Conservation (phyloP, 192 early-diverging fungal species). For the Chytriomyces confervae region DNA sequence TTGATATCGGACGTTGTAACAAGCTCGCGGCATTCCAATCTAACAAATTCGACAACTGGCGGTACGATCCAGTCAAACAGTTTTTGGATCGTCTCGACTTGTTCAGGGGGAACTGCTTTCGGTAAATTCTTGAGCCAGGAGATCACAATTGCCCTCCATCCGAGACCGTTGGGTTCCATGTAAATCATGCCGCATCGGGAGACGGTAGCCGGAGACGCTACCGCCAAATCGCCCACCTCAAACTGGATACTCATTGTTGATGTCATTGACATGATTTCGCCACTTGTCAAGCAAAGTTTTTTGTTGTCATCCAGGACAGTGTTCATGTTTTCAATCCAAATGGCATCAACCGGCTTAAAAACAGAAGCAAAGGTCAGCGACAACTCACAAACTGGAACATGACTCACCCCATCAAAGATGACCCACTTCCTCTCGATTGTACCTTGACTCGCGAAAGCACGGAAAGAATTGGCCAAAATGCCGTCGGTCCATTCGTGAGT, state of each 20-base stretch:
- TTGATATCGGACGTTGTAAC: slow-evolving; percentile 58
- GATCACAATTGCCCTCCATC: slow-evolving; percentile 60
- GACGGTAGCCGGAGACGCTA: slow-evolving; percentile 67
- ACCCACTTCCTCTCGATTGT: slow-evolving; percentile 62
- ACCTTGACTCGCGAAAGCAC: slow-evolving; percentile 57
- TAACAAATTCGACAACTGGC: slow-evolving; percentile 54
- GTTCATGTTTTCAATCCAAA: slow-evolving; percentile 74
- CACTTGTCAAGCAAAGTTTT: slow-evolving; percentile 64
- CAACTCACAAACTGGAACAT: background rate
- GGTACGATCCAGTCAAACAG: slow-evolving; percentile 66
- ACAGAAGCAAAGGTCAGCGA: background rate
- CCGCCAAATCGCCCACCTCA: slow-evolving; percentile 66
- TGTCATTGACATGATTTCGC: slow-evolving; percentile 65
- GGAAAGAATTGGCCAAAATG: slow-evolving; percentile 61
- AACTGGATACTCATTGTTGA: slow-evolving; percentile 67
- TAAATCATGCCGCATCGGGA: slow-evolving; percentile 71
- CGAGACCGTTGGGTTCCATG: slow-evolving; percentile 62
- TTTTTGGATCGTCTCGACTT: slow-evolving; percentile 43
- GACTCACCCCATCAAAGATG: slow-evolving; percentile 60
- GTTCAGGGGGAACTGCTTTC: slow-evolving; percentile 44
- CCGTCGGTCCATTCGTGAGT: slow-evolving; percentile 71
- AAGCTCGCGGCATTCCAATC: slow-evolving; percentile 54
- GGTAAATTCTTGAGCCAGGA: slow-evolving; percentile 62
- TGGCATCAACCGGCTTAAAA: slow-evolving; percentile 59
- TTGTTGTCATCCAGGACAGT: slow-evolving; percentile 71